These are phyloP conservation scores for Lepiota brunneoincarnata DNA, from an alignment of 768 basidiomycete species.

Conservation along the genomic window DNA sequence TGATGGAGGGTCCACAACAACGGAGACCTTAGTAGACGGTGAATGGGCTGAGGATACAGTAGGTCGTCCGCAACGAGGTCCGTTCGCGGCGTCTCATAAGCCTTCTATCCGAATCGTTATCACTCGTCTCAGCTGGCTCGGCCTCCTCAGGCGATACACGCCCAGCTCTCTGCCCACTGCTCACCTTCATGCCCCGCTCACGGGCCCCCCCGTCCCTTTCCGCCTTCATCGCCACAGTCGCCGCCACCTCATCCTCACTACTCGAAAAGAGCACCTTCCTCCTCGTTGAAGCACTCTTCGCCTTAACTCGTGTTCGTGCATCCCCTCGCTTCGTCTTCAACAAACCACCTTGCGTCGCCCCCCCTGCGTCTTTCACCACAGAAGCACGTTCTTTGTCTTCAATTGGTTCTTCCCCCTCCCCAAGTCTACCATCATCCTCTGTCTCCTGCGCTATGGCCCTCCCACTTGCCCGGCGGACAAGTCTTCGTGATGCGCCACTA, in stretches of 20 bases:
- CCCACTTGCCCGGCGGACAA: neutral
- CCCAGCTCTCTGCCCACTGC: slow-evolving; percentile 1
- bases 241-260: slow-evolving; percentile 17
- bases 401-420: neutral
- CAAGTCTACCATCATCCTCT: neutral
- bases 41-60: neutral
- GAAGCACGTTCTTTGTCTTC: slow-evolving; percentile 9
- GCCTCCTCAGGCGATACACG: neutral
- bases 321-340: slow-evolving; percentile 20
- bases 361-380: slow-evolving; percentile 2
- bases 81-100: neutral
- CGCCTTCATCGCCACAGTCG: slow-evolving; percentile 1
- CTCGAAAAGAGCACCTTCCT: slow-evolving; percentile 14
- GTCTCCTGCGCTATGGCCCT: neutral
- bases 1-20: slow-evolving; percentile 4
- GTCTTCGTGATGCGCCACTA: neutral
- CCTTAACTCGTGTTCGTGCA: slow-evolving; percentile 25
- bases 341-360: slow-evolving; percentile 12
- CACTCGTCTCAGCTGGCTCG: neutral
- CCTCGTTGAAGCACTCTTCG: slow-evolving; percentile 14
- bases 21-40: neutral
- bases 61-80: neutral
- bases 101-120: neutral
- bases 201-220: neutral
- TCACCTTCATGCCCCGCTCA: slow-evolving; percentile 11